Percentiles rank a stretch among this genome's conserved stretches.
Conservation (phyloP, 352 stramenopile genomes). For the Globisporangium irregulare region DNA sequence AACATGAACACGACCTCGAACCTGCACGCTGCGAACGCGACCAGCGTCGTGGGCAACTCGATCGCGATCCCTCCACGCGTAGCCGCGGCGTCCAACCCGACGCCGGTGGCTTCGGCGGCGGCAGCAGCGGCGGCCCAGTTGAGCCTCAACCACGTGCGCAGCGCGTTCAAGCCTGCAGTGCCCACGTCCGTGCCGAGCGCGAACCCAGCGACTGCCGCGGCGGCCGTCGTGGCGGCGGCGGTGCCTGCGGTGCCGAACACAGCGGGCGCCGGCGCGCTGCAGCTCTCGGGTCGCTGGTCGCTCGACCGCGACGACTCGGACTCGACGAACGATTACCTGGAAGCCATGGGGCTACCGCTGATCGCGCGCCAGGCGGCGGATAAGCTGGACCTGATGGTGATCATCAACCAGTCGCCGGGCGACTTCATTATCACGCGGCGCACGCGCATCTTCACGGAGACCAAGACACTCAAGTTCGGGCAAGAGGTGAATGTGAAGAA, state of each 20-base stretch:
- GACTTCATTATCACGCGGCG: conserved; percentile 86
- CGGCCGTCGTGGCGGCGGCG: conserved; percentile 21
- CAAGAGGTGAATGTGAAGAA: conserved; percentile 87
- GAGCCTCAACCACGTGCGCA: conserved; percentile 69
- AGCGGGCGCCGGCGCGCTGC: conserved; percentile 68
- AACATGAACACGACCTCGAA: conserved; percentile 55
- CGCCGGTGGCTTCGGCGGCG: conserved; percentile 25
- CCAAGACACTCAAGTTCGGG: conserved; percentile 84
- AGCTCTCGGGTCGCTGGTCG: conserved; percentile 82
- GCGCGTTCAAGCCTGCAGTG: conserved; percentile 64
- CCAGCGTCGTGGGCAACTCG: conserved; percentile 73
- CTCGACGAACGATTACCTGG: conserved; percentile 88
- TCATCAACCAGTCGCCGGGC: conserved; percentile 79
- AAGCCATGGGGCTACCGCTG: conserved; percentile 77
- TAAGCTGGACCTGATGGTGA: conserved; percentile 88
- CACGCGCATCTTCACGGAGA: conserved; percentile 89
- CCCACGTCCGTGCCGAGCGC: conserved; percentile 29
- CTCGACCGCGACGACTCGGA: conserved; percentile 86
- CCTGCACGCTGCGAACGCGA: conserved; percentile 78
- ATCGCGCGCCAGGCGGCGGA: conserved; percentile 85
- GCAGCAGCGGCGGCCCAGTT: conserved; percentile 35
- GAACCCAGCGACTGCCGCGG: conserved; percentile 5
- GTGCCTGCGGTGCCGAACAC: conserved; percentile 55
- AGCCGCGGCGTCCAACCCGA: conserved; percentile 23
- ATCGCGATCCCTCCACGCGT: conserved; percentile 63